phyloP scores from a whole-genome alignment of 306 rosid genomes.

The Amphicarpaea edgeworthii region DNA sequence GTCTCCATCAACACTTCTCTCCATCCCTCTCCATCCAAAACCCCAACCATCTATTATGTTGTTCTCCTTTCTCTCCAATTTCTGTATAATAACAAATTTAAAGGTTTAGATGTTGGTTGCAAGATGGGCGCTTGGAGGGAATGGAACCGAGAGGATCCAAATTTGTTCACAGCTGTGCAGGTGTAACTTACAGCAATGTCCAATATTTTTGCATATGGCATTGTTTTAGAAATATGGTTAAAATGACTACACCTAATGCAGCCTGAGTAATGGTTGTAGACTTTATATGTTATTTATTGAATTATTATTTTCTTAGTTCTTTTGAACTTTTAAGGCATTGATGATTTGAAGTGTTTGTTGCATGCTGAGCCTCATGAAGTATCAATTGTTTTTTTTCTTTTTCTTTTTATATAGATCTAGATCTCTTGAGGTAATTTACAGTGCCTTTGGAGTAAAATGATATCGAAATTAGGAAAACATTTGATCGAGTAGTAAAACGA shows the following conservation, averaged over 20 bases:
- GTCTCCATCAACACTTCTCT: background rate
- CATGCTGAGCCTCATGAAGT: background rate
- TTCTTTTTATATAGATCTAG: background rate
- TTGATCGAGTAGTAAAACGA: constrained; percentile 77
- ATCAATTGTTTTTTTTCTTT: background rate
- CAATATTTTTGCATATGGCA: background rate
- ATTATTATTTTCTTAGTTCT: constrained; percentile 17
- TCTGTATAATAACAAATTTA: background rate
- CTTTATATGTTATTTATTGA: background rate
- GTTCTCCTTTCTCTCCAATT: background rate
- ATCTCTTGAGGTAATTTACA: constrained; percentile 11
- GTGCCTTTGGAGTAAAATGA: background rate
- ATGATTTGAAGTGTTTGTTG: constrained; percentile 5
- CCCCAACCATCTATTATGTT: background rate
- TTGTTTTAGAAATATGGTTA: background rate
- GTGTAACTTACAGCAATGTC: constrained; percentile 1
- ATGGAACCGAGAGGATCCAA: background rate
- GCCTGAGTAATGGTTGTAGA: background rate
- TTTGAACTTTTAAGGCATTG: background rate
- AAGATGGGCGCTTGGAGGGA: background rate
- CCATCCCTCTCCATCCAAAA: too few relatives aligned
- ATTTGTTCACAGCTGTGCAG: background rate
- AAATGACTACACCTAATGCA: background rate
- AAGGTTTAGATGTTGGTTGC: background rate
- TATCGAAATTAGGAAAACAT: constrained; percentile 57